Percentiles rank a stretch among this genome's conserved stretches.
These are phyloP conservation scores for Fraxinus nigra DNA, from an alignment of 305 asterid genomes.

Conservation along the genomic window DNA sequence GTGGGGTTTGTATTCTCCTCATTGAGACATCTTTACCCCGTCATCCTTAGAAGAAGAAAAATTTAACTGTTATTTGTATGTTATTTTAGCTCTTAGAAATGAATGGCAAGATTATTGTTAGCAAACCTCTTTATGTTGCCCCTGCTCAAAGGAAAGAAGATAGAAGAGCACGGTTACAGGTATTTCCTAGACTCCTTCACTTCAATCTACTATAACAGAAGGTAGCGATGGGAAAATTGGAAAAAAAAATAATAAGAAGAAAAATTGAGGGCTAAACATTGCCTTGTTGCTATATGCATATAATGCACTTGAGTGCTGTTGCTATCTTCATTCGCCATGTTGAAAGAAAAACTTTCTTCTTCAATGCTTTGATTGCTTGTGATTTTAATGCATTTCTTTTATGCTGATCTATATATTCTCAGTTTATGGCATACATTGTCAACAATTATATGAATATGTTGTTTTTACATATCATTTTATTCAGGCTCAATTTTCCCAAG, in stretches of 20 bases:
- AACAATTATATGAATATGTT: background rate
- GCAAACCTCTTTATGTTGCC: slow-evolving; percentile 75
- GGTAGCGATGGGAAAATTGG: background rate
- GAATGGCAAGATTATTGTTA: slow-evolving; percentile 64
- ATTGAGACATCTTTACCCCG: background rate
- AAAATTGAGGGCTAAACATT: background rate
- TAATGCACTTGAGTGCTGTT: slow-evolving; percentile 2
- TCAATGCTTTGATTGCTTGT: background rate
- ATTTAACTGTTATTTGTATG: background rate
- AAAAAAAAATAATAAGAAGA: background rate
- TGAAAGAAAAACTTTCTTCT: slow-evolving; percentile 6
- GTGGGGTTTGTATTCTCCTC: background rate
- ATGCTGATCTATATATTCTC: background rate
- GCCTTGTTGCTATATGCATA: background rate
- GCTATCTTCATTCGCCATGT: slow-evolving; percentile 5
- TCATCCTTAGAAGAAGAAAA: background rate
- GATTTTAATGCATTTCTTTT: background rate
- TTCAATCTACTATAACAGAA: background rate
- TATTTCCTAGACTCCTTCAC: slow-evolving; percentile 15
- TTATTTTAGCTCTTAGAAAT: slow-evolving; percentile 53
- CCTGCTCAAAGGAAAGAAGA: slow-evolving; percentile 78
- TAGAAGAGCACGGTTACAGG: slow-evolving; percentile 70
- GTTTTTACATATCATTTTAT: slow-evolving; percentile 9
- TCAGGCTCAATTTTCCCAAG: slow-evolving; percentile 92
- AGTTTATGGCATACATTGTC: background rate